These are phyloP conservation scores for Globisporangium parvum DNA, from an alignment of 352 stramenopile species.

Conservation along the genomic window DNA sequence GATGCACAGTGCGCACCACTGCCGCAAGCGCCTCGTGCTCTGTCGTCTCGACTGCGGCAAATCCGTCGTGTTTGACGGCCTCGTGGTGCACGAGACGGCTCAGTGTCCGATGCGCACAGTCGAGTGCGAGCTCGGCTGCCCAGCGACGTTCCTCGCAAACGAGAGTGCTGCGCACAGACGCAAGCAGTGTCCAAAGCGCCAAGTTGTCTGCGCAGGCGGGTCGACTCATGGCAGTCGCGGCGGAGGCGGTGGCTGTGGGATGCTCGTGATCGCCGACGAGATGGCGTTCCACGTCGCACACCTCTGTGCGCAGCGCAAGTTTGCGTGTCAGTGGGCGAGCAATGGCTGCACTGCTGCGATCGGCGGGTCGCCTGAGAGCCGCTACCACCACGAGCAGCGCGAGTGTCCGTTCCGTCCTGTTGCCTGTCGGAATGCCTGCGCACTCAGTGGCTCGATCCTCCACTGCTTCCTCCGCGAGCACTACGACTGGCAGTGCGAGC, in stretches of 20 bases:
- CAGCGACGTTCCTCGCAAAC: slow-evolving; percentile 34
- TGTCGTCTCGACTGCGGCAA: slow-evolving; percentile 50
- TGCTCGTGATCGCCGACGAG: slow-evolving; percentile 34
- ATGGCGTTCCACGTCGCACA: slow-evolving; percentile 54
- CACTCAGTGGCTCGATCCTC: slow-evolving; percentile 30
- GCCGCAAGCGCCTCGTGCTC: slow-evolving; percentile 38
- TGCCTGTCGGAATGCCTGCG: slow-evolving; percentile 46
- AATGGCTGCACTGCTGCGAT: slow-evolving; percentile 42
- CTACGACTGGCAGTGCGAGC: slow-evolving; percentile 61
- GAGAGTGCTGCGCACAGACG: slow-evolving; percentile 27
- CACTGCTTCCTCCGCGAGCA: slow-evolving; percentile 48
- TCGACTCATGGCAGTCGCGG: background rate
- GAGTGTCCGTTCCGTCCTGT: slow-evolving; percentile 53
- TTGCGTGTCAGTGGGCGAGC: slow-evolving; percentile 44
- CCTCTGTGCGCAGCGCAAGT: slow-evolving; percentile 38
- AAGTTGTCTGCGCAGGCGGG: slow-evolving; percentile 31
- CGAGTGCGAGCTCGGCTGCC: slow-evolving; percentile 33
- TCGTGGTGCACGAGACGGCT: slow-evolving; percentile 41
- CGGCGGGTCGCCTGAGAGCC: slow-evolving; percentile 29
- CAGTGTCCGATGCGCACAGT: slow-evolving; percentile 44
- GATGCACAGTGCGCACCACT: slow-evolving; percentile 43
- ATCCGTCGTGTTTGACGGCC: slow-evolving; percentile 32
- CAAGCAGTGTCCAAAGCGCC: slow-evolving; percentile 45
- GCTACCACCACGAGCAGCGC: slow-evolving; percentile 45
- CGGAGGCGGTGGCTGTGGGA: slow-evolving; percentile 32